Base-by-base conservation (phyloP, 345 rosid genomes). In the Raphanus raphanistrum region DNA sequence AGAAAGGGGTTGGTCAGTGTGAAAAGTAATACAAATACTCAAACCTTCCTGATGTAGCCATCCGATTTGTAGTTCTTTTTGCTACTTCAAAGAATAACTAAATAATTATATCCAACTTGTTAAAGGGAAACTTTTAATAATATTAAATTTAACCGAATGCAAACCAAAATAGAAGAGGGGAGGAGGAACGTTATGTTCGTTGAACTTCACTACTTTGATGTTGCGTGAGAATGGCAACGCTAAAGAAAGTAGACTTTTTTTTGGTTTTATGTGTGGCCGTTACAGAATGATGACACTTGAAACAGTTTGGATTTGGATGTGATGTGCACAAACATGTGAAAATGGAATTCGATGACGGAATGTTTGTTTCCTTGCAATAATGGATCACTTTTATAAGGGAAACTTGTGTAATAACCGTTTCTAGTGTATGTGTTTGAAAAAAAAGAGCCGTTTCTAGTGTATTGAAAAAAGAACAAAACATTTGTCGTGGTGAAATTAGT, bases 191-290 rank as follows among this genome's bases (percentile, higher is more conserved):
- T 35, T 63, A 15, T 12, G 70, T 76, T 63, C 80, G 41, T 69
- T 76, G 75, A 70, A 76, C 80, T 62, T 69, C 64, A 12, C 26
- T 13, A 63, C 26, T 28, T 74, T 55, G 29, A 62, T 77, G 80
- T 77, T 57, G 75, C 75, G 66, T 70, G 57, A 70, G 25, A 70
- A 27, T 28, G 33, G 26, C 80, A 77, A 77, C 28, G 45, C 9
- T 15, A 54, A 54, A 54, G 13, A 48, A 65, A 48, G 55, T 5
- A 33, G 29, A 28, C 50, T 8, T 17, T 38, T n/a, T 58, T 12
- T 50, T 13, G n/a, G 54, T 16, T 43, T 8, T 43, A 29, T 58
- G 68, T 15, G 17, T 75, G 43, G 45, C 78, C 78, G 70, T 75
- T 66, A 67, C 67, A 59, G 13, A 33, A 68, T 67, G 48, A 59